A percentile compares a stretch with the other conserved stretches of the same genome.
phyloP scores from a whole-genome alignment of 495 filamentous ascomycete species.

The Copromyces sp. region DNA sequence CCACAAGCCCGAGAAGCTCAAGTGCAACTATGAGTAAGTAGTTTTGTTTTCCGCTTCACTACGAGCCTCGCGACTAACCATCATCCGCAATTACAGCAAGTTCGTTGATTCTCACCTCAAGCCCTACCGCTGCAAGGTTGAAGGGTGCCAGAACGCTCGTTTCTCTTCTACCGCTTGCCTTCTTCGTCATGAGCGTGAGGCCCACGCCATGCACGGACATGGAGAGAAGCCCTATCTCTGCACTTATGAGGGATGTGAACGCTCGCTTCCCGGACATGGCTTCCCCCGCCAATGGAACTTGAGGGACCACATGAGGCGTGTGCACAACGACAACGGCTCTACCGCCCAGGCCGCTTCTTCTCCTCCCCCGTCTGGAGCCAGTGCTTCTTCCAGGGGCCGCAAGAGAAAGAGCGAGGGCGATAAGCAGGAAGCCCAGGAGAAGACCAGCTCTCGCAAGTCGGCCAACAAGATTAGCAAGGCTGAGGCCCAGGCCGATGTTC shows the following conservation, averaged over 20 bases:
- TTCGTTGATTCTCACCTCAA: conserved; percentile 90
- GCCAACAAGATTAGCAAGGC: conserved; percentile 20
- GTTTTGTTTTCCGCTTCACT: conserved; percentile 7
- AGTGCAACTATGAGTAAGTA: conserved; percentile 93
- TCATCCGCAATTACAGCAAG: conserved; percentile 51
- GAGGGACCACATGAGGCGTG: conserved; percentile 86
- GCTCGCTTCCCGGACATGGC: conserved; percentile 66
- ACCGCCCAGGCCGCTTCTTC: conserved; percentile 28
- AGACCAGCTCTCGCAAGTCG: conserved; percentile 33
- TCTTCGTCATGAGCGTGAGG: conserved; percentile 90
- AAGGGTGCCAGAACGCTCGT: conserved; percentile 62
- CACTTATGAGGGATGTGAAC: conserved; percentile 73
- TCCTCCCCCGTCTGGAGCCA: conserved; percentile 19
- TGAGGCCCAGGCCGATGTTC: conserved; percentile 20
- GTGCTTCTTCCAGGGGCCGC: conserved; percentile 29
- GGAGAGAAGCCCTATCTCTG: conserved; percentile 84
- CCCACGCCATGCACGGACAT: conserved; percentile 89
- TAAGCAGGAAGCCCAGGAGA: conserved; percentile 22
- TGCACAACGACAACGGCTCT: conserved; percentile 65
- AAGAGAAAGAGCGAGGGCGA: conserved; percentile 41
- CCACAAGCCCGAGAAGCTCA: conserved; percentile 81
- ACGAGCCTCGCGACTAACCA: conserved; percentile 17
- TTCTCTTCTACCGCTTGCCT: conserved; percentile 93
- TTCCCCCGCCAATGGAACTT: conserved; percentile 92
- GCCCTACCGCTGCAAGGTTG: conserved; percentile 82